Conservation (phyloP, 2,329 filamentous ascomycete genomes). For the Orbilia blumenaviensis region DNA sequence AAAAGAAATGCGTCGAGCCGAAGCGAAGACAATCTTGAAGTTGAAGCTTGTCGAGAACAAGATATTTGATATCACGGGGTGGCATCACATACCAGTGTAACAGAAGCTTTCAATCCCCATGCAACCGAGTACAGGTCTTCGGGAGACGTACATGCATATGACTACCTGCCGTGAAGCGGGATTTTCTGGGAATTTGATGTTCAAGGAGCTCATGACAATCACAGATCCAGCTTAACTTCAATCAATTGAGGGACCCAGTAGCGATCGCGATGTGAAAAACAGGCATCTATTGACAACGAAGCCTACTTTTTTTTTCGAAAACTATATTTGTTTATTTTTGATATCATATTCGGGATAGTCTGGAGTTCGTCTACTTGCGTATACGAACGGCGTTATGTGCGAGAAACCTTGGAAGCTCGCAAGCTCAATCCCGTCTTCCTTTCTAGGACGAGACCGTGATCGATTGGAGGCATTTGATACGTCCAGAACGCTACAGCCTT, state of each 20-base stretch:
- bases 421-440: background rate
- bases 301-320: background rate
- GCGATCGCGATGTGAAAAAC: background rate
- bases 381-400: background rate
- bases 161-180: background rate
- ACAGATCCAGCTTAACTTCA: background rate
- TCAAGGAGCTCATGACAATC: background rate
- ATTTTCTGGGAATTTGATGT: background rate
- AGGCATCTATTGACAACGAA: background rate
- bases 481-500: background rate
- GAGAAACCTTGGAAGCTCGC: background rate
- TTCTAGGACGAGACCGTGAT: background rate
- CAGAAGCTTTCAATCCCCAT: background rate
- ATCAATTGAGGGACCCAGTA: background rate
- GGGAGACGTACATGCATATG: background rate
- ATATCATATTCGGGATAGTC: constrained; percentile 2
- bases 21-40: background rate
- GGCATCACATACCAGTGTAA: background rate
- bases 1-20: background rate
- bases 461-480: background rate
- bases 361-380: background rate
- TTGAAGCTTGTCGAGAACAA: background rate
- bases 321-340: background rate
- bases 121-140: background rate
- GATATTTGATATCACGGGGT: background rate